Conservation (phyloP, 129 eudicot genomes). For the carrot (Daucus carota) region DH1_v3.0 NC_030384.2:49102001-49102500, state of each 20-base stretch:
- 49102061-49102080: too few species aligned
- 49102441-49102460: too few species aligned
- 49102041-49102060: too few species aligned
- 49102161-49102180: conserved; percentile 14
- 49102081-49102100: too few species aligned
- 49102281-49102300: conserved; percentile 1
- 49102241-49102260: conserved; percentile 6
- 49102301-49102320: conserved; percentile 18
- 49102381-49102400: conserved; percentile 3
- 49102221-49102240: neutral
- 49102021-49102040: too few species aligned
- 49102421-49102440: too few species aligned
- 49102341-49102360: neutral
- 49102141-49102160: conserved; percentile 31
- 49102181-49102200: neutral
- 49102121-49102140: too few species aligned
- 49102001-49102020: too few species aligned
- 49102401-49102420: too few species aligned
- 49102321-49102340: conserved; percentile 17
- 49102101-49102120: too few species aligned
- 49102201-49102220: conserved; percentile 1
- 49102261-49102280: neutral
- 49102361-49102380: neutral
- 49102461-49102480: conserved; percentile 5
- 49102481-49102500: conserved; percentile 11